A percentile compares a stretch with the other conserved stretches of the same genome.
phyloP scores from a whole-genome alignment of 345 rosid genomes.

The Citropsis articulata region DNA sequence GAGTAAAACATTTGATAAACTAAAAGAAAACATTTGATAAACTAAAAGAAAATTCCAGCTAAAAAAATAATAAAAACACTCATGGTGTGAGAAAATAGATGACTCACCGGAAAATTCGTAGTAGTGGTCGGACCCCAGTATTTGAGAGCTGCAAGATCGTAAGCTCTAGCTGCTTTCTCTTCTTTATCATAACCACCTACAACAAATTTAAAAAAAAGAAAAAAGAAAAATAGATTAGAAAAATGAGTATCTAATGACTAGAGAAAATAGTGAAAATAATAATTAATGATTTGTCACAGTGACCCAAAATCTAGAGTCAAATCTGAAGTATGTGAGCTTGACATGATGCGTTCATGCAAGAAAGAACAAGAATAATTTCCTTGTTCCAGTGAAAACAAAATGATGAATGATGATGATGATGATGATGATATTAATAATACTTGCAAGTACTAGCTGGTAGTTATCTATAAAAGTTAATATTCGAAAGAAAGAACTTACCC shows the following conservation, averaged over 20 bases:
- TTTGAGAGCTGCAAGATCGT: slow-evolving; percentile 96
- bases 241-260: slow-evolving; percentile 4
- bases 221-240: not conserved
- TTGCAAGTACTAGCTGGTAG: not conserved
- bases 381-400: slow-evolving; percentile 20
- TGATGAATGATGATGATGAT: not conserved
- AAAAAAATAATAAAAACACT: not conserved
- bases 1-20: not conserved
- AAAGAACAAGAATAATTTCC: slow-evolving; percentile 7
- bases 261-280: not conserved
- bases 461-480: not conserved
- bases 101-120: slow-evolving; percentile 75
- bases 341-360: not conserved
- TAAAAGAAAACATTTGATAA: not conserved
- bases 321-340: slow-evolving; percentile 4
- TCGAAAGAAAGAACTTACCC: slow-evolving; percentile 48
- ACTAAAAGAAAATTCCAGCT: not conserved
- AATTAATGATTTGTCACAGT: slow-evolving; percentile 15
- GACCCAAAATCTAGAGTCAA: slow-evolving; percentile 8
- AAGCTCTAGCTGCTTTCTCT: slow-evolving; percentile 93
- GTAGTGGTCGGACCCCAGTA: slow-evolving; percentile 97
- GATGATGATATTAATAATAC: not conserved
- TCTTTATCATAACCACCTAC: slow-evolving; percentile 95
- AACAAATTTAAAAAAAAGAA: slow-evolving; percentile 6
- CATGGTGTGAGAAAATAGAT: not conserved